Evolutionary conservation across 1,284 basidiomycete genomes (phyloP), one percentile per base, ranked within the genome.

Genomic region (Irpex lacteus): DNA sequence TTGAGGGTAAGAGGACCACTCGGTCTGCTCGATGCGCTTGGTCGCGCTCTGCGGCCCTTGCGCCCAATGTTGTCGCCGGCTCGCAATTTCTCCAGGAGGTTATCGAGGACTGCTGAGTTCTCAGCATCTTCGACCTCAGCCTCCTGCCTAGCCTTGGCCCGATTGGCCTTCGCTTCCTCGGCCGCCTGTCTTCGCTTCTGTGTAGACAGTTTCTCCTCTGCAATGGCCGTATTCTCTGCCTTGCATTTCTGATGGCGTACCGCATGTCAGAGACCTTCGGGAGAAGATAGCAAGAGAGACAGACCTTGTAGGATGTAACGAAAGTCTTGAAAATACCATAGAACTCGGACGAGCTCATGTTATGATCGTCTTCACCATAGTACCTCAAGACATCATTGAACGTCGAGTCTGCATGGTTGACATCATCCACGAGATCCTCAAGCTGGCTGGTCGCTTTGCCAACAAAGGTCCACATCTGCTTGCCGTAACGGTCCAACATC

Each of bases 261-360:
- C 32, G 37, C 32, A 13, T 18, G 58, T 56, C 59, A 44, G 66
- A 60, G 69, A 8, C 62, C 47, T 54, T 68, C 61, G 55, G 18
- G 66, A 36, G 32, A 36, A 6, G 7, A 63, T 59, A 18, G 65
- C 36, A 47, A 7, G 34, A 56, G 3, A 32, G 32, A 72, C 82
- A 66, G 68, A 94, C 94, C 84, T 85, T 91, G 77, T 96, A 98
- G 1, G 95, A 96, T 0, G 91, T 95, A 26, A 95, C 86, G 71
- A 98, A 98, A 1, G 93, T 96, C 78, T 96, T 95, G 85, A 98
- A 97, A 71, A 96, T 90, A 15, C 89, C 94, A 77, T 95, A 98
- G 78, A 98, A 98, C 72, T 97, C 95, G 5, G 89, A 82, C 0
- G 92, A 94, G 32, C 85, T 79, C 83, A 90, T 87, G 67, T 81